Percentiles rank a stretch among this genome's conserved stretches.
These are phyloP conservation scores for Xylaria digitata DNA, from an alignment of 2,329 filamentous ascomycete genomes.

Conservation along the genomic window DNA sequence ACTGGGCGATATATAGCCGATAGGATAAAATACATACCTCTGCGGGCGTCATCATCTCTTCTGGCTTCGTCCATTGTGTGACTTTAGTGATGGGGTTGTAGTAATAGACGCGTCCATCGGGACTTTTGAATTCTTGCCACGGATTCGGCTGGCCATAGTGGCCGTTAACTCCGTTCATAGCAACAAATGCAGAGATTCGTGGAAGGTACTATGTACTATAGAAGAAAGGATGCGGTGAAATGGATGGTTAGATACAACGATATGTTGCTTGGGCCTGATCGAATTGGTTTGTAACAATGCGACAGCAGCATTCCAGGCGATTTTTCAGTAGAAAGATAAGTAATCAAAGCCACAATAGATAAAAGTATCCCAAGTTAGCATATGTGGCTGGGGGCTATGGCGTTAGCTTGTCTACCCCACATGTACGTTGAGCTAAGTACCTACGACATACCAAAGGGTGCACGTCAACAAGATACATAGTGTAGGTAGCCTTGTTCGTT, in stretches of 20 bases:
- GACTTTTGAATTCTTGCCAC: slow-evolving; percentile 85
- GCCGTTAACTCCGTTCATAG: slow-evolving; percentile 69
- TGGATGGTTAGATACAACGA: not conserved
- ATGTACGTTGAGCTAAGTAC: slow-evolving; percentile 8
- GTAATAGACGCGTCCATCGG: slow-evolving; percentile 89
- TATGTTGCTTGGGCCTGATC: slow-evolving; percentile 4
- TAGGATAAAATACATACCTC: slow-evolving; percentile 69
- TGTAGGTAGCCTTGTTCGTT: slow-evolving; percentile 5
- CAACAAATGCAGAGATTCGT: slow-evolving; percentile 12
- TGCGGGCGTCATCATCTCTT: slow-evolving; percentile 83
- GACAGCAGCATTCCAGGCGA: slow-evolving; percentile 22
- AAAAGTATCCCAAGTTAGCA: not conserved
- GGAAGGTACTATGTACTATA: not conserved
- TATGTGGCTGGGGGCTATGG: not conserved
- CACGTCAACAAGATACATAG: too few species aligned
- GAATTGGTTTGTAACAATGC: slow-evolving; percentile 9
- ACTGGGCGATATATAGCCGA: slow-evolving; percentile 25
- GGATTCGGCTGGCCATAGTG: slow-evolving; percentile 62
- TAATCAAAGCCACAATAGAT: slow-evolving; percentile 25
- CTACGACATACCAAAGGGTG: slow-evolving; percentile 4
- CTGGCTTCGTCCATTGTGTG: slow-evolving; percentile 95
- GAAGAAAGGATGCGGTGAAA: not conserved
- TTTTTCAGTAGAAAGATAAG: slow-evolving; percentile 22
- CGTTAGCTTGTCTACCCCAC: not conserved
- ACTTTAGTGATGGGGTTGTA: slow-evolving; percentile 87